phyloP scores from a whole-genome alignment of 768 basidiomycete genomes.

The Butyriboletus loyo region DNA sequence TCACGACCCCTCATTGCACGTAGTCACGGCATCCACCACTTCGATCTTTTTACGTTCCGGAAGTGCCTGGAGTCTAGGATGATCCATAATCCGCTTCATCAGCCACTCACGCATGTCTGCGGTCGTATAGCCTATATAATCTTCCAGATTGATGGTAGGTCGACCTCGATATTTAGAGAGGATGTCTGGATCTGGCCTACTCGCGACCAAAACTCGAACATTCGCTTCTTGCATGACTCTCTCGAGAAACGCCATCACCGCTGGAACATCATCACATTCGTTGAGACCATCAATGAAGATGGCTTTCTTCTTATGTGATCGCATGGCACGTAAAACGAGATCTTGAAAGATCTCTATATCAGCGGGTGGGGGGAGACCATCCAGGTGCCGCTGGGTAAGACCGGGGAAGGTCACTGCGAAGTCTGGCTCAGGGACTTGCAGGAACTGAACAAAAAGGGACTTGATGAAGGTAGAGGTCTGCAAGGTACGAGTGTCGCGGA shows the following conservation, averaged over 20 bases:
- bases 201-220: constrained; percentile 23
- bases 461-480: constrained; percentile 18
- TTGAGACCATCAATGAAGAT: constrained; percentile 27
- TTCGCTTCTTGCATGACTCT: constrained; percentile 19
- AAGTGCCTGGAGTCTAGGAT: constrained; percentile 21
- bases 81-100: constrained; percentile 25
- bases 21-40: constrained; percentile 15
- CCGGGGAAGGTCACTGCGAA: constrained; percentile 20
- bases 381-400: constrained; percentile 11
- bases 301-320: constrained; percentile 17
- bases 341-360: constrained; percentile 12
- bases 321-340: constrained; percentile 23
- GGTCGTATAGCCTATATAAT: constrained; percentile 19
- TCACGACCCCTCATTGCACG: constrained; percentile 18
- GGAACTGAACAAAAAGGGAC: constrained; percentile 26
- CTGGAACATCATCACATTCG: constrained; percentile 23
- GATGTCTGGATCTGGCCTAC: constrained; percentile 21
- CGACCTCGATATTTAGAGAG: constrained; percentile 15
- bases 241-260: constrained; percentile 23
- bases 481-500: constrained; percentile 23
- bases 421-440: constrained; percentile 22
- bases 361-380: constrained; percentile 19
- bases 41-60: constrained; percentile 22
- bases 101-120: constrained; percentile 25
- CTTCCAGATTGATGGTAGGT: constrained; percentile 20